Evolutionary conservation across 2,329 filamentous ascomycete species (phyloP), one percentile per base, ranked within the genome.

Genomic region (Salinomyces thailandicus): DNA sequence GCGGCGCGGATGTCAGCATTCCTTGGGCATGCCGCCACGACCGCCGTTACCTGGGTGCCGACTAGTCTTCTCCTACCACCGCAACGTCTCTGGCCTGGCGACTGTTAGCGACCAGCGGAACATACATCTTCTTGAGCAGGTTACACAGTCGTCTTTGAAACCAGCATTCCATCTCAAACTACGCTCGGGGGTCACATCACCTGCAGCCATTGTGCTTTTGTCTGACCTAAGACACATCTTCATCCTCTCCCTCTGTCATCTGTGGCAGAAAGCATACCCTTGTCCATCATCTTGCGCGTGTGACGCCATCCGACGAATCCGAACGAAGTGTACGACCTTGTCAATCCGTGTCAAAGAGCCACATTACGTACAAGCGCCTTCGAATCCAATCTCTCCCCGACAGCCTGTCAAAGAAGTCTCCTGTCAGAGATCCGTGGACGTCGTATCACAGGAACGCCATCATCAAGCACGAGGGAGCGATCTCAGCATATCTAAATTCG

Each of bases 81-180:
- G 7, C 18, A 3, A 14, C 5, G 17, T 31, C 27, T 30, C 27
- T 15, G 11, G 11, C 32, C 24, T 18, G 20, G 24, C 26, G 26
- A 36, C 28, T n/a, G 17, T 5, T 5, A 14, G 17, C 7, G 24
- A 31, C 18, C 28, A 35, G 33, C 27, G 31, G 24, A 22, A 37
- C 16, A 31, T 22, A 17, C 18, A 24, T 7, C n/a, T 27, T 24
- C 11, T 9, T 22, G 11, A 20, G 16, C 31, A 18, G 13, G 47
- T 49, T 51, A 47, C 49, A 47, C 46, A 19, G 44, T 50, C 45
- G 46, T 48, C 49, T 48, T 47, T 46, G 45, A 46, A 41, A 52
- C 48, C 36, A 43, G 42, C 45, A 50, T 48, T 46, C 49, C 46
- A 35, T 41, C 33, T 28, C 18, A 20, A n/a, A 14, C 36, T 44